Evolutionary conservation across 176 grass and related monocot species (phyloP).

Genomic region (Aegilops speltoides): DNA sequence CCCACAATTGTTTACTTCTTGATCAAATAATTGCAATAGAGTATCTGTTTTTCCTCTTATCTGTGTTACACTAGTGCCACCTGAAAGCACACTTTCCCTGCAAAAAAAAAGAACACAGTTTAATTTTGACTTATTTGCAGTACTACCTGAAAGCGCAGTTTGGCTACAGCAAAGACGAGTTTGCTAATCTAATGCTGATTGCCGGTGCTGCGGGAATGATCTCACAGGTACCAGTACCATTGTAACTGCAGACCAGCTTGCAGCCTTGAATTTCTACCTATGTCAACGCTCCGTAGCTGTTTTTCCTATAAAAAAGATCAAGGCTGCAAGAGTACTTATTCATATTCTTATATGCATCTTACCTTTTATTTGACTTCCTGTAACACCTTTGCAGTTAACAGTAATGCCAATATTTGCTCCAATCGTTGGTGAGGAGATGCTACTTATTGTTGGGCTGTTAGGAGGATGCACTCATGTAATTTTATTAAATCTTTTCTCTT

Average conservation of each 20-base stretch:
- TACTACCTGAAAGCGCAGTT: slow-evolving; percentile 90
- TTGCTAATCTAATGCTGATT: slow-evolving; percentile 82
- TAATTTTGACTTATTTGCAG: slow-evolving; percentile 41
- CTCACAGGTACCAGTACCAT: slow-evolving; percentile 58
- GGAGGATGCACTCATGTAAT: slow-evolving; percentile 77
- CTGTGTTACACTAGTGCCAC: slow-evolving; percentile 48
- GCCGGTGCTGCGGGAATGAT: slow-evolving; percentile 57
- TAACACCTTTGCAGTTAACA: slow-evolving; percentile 53
- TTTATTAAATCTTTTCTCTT: neutral
- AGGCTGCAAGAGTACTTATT: neutral
- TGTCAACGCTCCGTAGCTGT: neutral
- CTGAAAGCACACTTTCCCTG: slow-evolving; percentile 64
- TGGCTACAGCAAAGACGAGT: slow-evolving; percentile 88
- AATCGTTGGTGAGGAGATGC: slow-evolving; percentile 64
- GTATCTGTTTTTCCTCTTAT: neutral
- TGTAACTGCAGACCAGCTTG: neutral
- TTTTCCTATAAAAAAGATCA: neutral
- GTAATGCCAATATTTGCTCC: slow-evolving; percentile 86
- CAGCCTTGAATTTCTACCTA: neutral
- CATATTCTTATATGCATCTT: neutral
- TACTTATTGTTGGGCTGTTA: slow-evolving; percentile 80
- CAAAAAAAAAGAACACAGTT: neutral
- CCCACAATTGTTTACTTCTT: neutral
- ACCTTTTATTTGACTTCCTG: neutral
- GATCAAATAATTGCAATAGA: neutral